Evolutionary conservation across 2,329 filamentous ascomycete species (phyloP).

Genomic region (Penicillium psychrosexuale): DNA sequence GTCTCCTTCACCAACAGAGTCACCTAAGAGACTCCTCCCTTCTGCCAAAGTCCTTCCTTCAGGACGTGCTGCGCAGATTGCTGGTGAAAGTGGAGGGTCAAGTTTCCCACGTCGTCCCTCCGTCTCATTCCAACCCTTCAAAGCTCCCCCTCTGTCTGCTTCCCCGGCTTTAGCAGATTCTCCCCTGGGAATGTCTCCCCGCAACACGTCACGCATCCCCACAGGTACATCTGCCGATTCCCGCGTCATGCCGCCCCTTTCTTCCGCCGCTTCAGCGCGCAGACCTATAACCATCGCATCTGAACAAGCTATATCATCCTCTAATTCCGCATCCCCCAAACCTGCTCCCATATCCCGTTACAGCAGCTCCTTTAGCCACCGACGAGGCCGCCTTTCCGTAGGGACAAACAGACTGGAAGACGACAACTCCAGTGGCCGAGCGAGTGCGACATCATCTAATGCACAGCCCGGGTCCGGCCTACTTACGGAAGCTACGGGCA

Average conservation of each 20-base stretch:
- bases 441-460: conserved; percentile 50
- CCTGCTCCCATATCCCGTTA: conserved; percentile 76
- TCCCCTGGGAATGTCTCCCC: conserved; percentile 51
- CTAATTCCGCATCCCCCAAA: conserved; percentile 72
- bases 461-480: conserved; percentile 72
- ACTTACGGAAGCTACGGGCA: conserved; percentile 66
- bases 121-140: conserved; percentile 92
- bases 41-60: conserved; percentile 30
- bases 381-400: conserved; percentile 71
- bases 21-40: conserved; percentile 50
- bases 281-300: conserved; percentile 53
- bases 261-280: conserved; percentile 38
- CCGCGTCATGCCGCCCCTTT: conserved; percentile 38
- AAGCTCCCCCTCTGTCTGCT: conserved; percentile 88
- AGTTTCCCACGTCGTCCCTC: conserved; percentile 67
- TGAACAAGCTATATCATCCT: conserved; percentile 61
- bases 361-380: conserved; percentile 90
- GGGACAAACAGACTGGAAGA: conserved; percentile 59
- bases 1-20: conserved; percentile 50
- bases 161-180: conserved; percentile 64
- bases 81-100: conserved; percentile 49
- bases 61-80: conserved; percentile 34
- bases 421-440: conserved; percentile 58
- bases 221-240: conserved; percentile 41
- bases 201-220: conserved; percentile 45